A percentile compares a stretch with the other conserved stretches of the same genome.
These are phyloP conservation scores for Lophiostoma macrostomum DNA, from an alignment of 495 filamentous ascomycete species.

Conservation along the genomic window DNA sequence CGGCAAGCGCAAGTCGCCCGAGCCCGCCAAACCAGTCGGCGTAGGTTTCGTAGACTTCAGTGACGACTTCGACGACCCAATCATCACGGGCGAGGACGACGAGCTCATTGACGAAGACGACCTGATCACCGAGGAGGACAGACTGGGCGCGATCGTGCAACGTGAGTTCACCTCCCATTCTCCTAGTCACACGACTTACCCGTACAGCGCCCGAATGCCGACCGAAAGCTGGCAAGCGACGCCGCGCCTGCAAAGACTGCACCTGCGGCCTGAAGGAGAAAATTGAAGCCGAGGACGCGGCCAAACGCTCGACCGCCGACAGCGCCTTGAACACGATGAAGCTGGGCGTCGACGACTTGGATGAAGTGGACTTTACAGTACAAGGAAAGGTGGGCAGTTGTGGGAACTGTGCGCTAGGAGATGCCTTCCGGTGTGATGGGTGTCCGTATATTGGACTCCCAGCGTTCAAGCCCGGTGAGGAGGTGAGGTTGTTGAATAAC, in stretches of 20 bases:
- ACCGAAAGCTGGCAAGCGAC: conserved; percentile 77
- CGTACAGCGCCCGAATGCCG: conserved; percentile 71
- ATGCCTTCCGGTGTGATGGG: conserved; percentile 77
- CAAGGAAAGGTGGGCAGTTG: conserved; percentile 92
- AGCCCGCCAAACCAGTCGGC: conserved; percentile 48
- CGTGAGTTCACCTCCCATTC: conserved; percentile 54
- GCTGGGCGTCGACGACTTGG: conserved; percentile 72
- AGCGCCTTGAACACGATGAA: conserved; percentile 63
- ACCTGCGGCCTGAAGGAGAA: conserved; percentile 82
- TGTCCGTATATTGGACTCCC: conserved; percentile 94
- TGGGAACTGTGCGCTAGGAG: conserved; percentile 87
- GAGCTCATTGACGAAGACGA: conserved; percentile 89
- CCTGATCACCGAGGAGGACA: conserved; percentile 77
- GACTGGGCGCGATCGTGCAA: conserved; percentile 65
- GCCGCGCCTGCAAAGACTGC: conserved; percentile 96
- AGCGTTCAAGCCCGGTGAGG: conserved; percentile 94
- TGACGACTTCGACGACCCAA: conserved; percentile 59
- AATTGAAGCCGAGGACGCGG: conserved; percentile 75
- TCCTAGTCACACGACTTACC: conserved; percentile 12
- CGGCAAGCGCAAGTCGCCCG: conserved; percentile 49
- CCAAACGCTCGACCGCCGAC: conserved; percentile 62
- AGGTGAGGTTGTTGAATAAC: conserved; percentile 81
- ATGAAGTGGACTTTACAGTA: conserved; percentile 92
- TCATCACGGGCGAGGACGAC: conserved; percentile 56
- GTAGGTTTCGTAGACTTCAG: conserved; percentile 72